Base-by-base conservation (phyloP, 176 grass and related monocot species). In the Calamus simplicifolius region DNA sequence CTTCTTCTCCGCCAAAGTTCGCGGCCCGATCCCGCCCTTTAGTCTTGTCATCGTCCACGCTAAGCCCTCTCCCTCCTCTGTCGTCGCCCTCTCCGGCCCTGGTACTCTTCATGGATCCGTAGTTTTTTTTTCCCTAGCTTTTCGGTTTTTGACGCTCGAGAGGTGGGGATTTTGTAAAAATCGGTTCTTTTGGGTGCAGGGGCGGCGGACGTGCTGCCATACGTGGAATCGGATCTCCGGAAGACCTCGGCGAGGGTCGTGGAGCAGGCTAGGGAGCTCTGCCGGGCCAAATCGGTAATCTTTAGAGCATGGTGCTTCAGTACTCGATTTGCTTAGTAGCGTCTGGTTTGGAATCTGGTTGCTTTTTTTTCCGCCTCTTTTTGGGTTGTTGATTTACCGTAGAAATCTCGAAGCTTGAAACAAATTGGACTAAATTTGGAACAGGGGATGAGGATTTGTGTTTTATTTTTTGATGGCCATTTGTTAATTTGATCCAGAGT, bases 31-130 rank as follows among this genome's bases (percentile, higher is more conserved):
- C 35, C 51, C 52, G 31, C 48, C 4, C 64, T 70, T 59, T 60
- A 77, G 81, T 18, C 86, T 89, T 25, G 81, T 89, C 61, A 31
- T 89, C 75, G 69, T 89, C 51, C 77, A 89, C 71, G 86, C 72
- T 69, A 89, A 89, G 81, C 77, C 77, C 5, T 55, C 66, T 16
- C 57, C 86, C 23, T 69, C 81, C 66, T 74, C 81, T 31, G 70
- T 89, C 17, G 66, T 75, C 30, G 56, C 14, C 66, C 66, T 75
- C 61, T 49, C 77, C 64, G 78, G 69, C 3, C 57, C 77, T 0
- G 77, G 85, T 88, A 51, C 49, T n/a, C 29, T 7, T 58, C 17
- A 48, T 62, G 16, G 10, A 6, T 6, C 61, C 6, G 56, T 3
- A 18, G 27, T 28, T 3, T 16, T 16, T 18, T n/a, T 23, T 23